Conservation (phyloP, 805 yeast species). For the Kuraishia hungarica region DNA sequence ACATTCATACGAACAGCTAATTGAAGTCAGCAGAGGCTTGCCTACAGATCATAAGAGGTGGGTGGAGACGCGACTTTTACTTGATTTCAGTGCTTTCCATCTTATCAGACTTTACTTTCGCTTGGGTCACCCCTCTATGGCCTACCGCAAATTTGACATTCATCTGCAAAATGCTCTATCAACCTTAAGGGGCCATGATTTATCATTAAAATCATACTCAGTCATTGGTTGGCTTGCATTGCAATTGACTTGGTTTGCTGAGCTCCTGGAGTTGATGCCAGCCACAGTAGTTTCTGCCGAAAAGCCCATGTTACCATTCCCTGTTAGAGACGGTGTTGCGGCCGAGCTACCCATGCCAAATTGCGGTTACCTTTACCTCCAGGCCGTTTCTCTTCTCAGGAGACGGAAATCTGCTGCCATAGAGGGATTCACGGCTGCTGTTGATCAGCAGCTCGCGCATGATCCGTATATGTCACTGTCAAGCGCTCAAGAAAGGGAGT, state of each 20-base stretch:
- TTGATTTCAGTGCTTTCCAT: slow-evolving; percentile 57
- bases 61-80: slow-evolving; percentile 35
- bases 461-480: slow-evolving; percentile 22
- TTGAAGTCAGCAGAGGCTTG: slow-evolving; percentile 26
- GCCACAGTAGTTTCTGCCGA: slow-evolving; percentile 28
- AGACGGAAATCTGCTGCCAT: slow-evolving; percentile 15
- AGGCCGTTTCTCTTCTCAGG: slow-evolving; percentile 24
- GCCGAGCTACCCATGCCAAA: slow-evolving; percentile 27
- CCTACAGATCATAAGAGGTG: slow-evolving; percentile 21
- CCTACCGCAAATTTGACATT: slow-evolving; percentile 53
- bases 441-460: background rate
- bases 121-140: slow-evolving; percentile 45
- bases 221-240: slow-evolving; percentile 44
- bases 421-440: background rate
- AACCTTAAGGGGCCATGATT: slow-evolving; percentile 21
- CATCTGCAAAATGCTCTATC: slow-evolving; percentile 49
- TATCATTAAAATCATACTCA: slow-evolving; percentile 18
- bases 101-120: slow-evolving; percentile 55
- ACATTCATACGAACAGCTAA: slow-evolving; percentile 41
- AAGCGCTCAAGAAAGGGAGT: slow-evolving; percentile 12
- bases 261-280: slow-evolving; percentile 43
- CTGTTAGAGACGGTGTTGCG: slow-evolving; percentile 10
- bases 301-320: slow-evolving; percentile 20
- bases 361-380: slow-evolving; percentile 32
- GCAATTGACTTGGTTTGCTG: slow-evolving; percentile 64